Evolutionary conservation across 1,284 basidiomycete species (phyloP), one percentile per base, ranked within the genome.

Genomic region (Tremellales sp.): DNA sequence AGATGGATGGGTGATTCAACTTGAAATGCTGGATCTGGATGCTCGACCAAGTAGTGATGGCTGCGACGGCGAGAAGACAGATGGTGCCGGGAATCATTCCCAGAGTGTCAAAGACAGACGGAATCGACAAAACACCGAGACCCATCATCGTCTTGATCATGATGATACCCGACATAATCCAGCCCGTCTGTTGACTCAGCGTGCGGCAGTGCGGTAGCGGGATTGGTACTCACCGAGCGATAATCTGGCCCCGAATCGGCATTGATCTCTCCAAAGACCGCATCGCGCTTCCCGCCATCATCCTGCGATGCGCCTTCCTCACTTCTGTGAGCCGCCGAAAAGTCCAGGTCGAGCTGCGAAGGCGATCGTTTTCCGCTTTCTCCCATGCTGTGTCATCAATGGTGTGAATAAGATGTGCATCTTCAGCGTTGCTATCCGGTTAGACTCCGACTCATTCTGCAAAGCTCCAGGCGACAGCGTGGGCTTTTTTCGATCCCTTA

Each of bases 91-190:
- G 66, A 0, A 64, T 59, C 12, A 59, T 46, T 1, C 66, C 64
- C 7, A 64, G 52, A 12, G 49, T 56, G 43, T 33, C 33, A 25
- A 53, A 53, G 4, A 49, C 61, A 37, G 54, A 55, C 24, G 62
- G 62, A 40, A 68, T 64, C 3, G 59, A 56, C 17, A 67, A 51
- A 6, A 69, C 65, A 50, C 65, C 67, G 23, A 69, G 54, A 44
- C 63, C 68, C 31, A 71, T 62, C 52, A 65, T 63, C 13, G 60
- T 56, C 51, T 60, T 64, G 22, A 61, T 53, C 29, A 64, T 55
- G 29, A 36, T 36, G 13, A 36, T 36, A 5, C 33, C 33, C 33
- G 33, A 36, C 33, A 36, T 36, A 17, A 36, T 36, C 33, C 33
- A 36, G 4, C 33, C 33, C 6, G 33, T 36, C 33, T 36, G 13